Base-by-base conservation (phyloP, 2,329 filamentous ascomycete genomes). In the Neofusicoccum ribis region DNA sequence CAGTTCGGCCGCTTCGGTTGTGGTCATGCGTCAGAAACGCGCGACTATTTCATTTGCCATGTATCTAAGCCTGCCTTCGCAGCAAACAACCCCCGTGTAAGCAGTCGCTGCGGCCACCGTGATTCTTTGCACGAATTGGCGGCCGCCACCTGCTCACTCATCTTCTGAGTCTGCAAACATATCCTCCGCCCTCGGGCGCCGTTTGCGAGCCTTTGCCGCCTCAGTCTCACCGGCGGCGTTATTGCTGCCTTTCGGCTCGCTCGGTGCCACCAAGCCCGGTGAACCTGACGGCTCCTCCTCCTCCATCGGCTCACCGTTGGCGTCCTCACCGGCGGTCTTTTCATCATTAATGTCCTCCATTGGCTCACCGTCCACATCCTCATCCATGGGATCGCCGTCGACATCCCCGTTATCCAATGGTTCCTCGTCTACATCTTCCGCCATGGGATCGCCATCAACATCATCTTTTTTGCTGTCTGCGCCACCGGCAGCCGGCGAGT, bases 121-220 rank as follows among this genome's bases (percentile, higher is more conserved):
- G 43, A 49, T 36, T 37, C 37, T 39, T 14, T 27, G 31, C 43
- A 46, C 43, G n/a, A 12, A 31, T 46, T 2, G 5, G 5, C 23
- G 2, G 34, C 23, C 5, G 11, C 39, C 14, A 41, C 6, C 44
- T 23, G 11, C 31, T 49, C 27, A 64, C 20, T 59, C 63, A 17
- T 62, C 52, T 2, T 70, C 69, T 17, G 69, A 68, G 50, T 70
- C 68, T 14, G 68, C 75, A 70, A 79, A 79, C 76, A 79, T 78
- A 65, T 79, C 77, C 65, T 77, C 75, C 5, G 77, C 76, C 56
- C 70, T 75, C 6, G 77, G 76, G 49, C 77, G 69, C 15, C 73
- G 66, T 15, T 74, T 68, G 5, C 73, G 70, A 67, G 76, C 75
- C 50, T 75, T 72, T 37, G 76, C 75, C 11, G 75, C 76, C 41